Conservation (phyloP, 2,329 filamentous ascomycete species). For the Aspergillus glaucus region DNA sequence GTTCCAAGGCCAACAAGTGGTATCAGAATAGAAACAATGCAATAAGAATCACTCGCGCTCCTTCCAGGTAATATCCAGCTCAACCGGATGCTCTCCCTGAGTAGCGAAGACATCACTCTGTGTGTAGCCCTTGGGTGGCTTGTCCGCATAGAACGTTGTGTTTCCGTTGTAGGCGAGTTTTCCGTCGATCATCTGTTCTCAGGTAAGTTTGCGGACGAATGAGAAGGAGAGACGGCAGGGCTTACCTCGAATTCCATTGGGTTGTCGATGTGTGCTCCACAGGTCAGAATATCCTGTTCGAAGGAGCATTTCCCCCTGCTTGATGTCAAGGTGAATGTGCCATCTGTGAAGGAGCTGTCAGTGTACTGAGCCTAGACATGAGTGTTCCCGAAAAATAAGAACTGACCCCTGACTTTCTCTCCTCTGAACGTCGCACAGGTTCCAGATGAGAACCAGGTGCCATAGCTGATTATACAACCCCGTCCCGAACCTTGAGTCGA, state of each 20-base stretch:
- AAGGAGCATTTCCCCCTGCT: constrained; percentile 57
- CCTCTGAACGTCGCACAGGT: constrained; percentile 57
- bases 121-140: constrained; percentile 28
- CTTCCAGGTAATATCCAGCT: constrained; percentile 30
- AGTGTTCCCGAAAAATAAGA: neutral
- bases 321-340: constrained; percentile 49
- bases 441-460: constrained; percentile 61
- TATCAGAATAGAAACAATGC: neutral
- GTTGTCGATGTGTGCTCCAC: constrained; percentile 34
- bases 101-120: constrained; percentile 31
- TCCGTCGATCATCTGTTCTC: constrained; percentile 22
- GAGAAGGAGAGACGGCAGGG: neutral
- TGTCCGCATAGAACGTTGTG: constrained; percentile 34
- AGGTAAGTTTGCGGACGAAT: neutral
- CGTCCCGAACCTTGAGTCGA: constrained; percentile 23
- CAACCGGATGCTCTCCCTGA: constrained; percentile 24
- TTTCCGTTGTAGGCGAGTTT: constrained; percentile 29
- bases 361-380: neutral
- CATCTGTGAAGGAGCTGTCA: constrained; percentile 11
- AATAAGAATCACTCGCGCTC: constrained; percentile 3
- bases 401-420: constrained; percentile 24
- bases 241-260: constrained; percentile 29
- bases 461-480: constrained; percentile 62
- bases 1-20: neutral
- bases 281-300: constrained; percentile 48